Evolutionary conservation across 176 grass and related monocot genomes (phyloP).

Genomic region (Panicum miliaceum): DNA sequence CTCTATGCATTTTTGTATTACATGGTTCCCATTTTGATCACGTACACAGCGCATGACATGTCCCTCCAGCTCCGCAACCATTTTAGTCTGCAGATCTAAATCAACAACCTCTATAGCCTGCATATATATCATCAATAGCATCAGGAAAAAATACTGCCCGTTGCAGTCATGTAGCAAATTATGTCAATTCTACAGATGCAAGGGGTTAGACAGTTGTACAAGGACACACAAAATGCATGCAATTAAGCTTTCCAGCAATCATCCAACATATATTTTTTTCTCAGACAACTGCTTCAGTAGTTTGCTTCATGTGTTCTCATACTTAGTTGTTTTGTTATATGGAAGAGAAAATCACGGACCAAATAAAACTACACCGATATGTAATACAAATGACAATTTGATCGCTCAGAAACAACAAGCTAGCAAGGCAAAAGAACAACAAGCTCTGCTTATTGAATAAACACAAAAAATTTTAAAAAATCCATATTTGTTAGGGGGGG

Average conservation of each 20-base stretch:
- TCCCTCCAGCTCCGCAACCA: conserved; percentile 79
- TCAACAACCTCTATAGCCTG: conserved; percentile 87
- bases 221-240: background rate
- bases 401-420: background rate
- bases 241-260: background rate
- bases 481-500: background rate
- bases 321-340: background rate
- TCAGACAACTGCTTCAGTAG: background rate
- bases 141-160: background rate
- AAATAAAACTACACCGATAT: background rate
- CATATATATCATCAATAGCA: conserved; percentile 26
- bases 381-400: background rate
- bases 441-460: background rate
- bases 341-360: background rate
- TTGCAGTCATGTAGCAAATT: background rate
- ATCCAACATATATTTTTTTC: background rate
- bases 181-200: background rate
- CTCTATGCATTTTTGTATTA: conserved; percentile 88
- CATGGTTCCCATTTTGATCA: conserved; percentile 96
- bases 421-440: background rate
- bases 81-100: conserved; percentile 75
- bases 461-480: background rate
- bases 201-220: background rate
- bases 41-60: conserved; percentile 86
- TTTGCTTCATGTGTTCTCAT: background rate